Base-by-base conservation (phyloP, 2,329 filamentous ascomycete species). In the Penicillium sp. region DNA sequence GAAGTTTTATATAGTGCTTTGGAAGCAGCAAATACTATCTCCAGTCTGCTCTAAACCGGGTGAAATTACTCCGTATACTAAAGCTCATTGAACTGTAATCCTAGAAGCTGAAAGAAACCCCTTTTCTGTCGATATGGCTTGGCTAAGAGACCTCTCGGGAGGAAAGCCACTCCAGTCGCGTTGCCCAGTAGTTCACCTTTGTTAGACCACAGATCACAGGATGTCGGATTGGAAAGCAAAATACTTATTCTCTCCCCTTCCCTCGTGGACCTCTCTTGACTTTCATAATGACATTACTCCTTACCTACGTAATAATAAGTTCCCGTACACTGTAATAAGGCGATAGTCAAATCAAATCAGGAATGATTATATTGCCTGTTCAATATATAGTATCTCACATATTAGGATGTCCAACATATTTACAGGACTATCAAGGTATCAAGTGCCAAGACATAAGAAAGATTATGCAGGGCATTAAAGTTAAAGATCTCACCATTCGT, bases 401-500 rank as follows among this genome's bases (percentile, higher is more conserved):
- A 41, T 21, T 6, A 21, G 12, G 2, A 29, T 12, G 15, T n/a
- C 22, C 13, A 22, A 32, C 19, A 4, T 4, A 10, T 8, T 22
- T n/a, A 5, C 13, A 15, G 15, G 24, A 32, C 4, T 19, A 9
- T 31, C 19, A 10, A 45, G 9, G n/a, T n/a, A 17, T 7, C 29
- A 1, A 24, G 13, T 37, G 48, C 48, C 43, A 50, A 50, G 48
- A 42, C 12, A 13, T 50, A 24, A 33, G 43, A 40, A 24, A 33
- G 38, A 40, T 46, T 29, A 42, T 50, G 48, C 48, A 50, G 38
- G 37, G 48, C n/a, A 37, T 47, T 37, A 37, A 39, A 40, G 43
- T 50, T 50, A 47, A 50, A 33, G 43, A 47, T 50, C 48, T 50
- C 37, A 50, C 48, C 28, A n/a, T 33, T 24, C 22, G 2, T 40